Evolutionary conservation across 2,329 filamentous ascomycete genomes (phyloP).

Genomic region (Paraconiothyrium sp.): DNA sequence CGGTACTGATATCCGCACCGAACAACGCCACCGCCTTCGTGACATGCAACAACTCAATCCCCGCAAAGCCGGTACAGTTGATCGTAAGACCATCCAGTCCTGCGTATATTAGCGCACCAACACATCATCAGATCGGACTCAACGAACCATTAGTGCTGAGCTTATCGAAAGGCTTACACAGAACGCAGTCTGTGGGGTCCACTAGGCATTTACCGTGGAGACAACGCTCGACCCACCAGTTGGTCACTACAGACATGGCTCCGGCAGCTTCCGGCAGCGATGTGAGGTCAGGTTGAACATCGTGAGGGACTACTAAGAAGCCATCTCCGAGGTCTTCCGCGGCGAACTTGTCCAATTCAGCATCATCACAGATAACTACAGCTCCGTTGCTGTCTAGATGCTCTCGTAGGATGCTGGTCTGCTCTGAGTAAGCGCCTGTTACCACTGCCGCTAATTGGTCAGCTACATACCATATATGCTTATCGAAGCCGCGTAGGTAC

Average conservation of each 20-base stretch:
- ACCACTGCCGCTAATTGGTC: background rate
- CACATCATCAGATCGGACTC: conserved; percentile 8
- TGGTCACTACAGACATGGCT: conserved; percentile 68
- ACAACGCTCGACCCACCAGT: conserved; percentile 94
- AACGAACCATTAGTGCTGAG: conserved; percentile 69
- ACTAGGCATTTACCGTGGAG: conserved; percentile 78
- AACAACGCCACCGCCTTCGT: conserved; percentile 78
- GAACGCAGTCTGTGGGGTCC: conserved; percentile 73
- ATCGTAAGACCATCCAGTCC: conserved; percentile 77
- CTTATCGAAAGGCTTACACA: conserved; percentile 78
- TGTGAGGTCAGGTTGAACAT: conserved; percentile 48
- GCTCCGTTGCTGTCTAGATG: conserved; percentile 49
- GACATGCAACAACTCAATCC: conserved; percentile 86
- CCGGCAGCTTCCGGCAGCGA: conserved; percentile 48
- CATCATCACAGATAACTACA: conserved; percentile 33
- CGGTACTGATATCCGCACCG: conserved; percentile 54
- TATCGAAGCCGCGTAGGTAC: conserved; percentile 55
- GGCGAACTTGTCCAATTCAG: conserved; percentile 36
- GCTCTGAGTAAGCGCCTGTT: conserved; percentile 29
- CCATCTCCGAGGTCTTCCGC: conserved; percentile 41
- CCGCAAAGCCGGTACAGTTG: conserved; percentile 82
- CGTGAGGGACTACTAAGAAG: conserved; percentile 58
- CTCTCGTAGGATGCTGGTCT: conserved; percentile 47
- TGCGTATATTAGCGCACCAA: conserved; percentile 33
- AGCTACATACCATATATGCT: conserved; percentile 53